A percentile compares a stretch with the other conserved stretches of the same genome.
These are phyloP conservation scores for Neonectria hederae DNA, from an alignment of 2,329 filamentous ascomycete species.

Conservation along the genomic window DNA sequence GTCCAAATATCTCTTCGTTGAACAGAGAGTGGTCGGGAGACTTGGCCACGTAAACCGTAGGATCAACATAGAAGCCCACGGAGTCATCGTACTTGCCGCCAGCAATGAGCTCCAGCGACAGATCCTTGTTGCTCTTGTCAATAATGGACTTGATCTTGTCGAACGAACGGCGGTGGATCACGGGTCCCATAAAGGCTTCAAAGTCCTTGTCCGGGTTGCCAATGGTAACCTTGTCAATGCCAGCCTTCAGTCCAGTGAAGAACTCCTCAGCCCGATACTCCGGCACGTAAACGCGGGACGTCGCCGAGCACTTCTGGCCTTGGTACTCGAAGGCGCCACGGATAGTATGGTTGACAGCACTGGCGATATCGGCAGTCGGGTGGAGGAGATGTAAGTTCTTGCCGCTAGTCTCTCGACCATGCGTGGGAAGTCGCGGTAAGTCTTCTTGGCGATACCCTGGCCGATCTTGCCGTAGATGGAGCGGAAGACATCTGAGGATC, in stretches of 20 bases:
- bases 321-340: slow-evolving; percentile 91
- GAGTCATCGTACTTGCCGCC: slow-evolving; percentile 81
- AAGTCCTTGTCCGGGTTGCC: slow-evolving; percentile 74
- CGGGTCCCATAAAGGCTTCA: slow-evolving; percentile 82
- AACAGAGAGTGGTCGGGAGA: slow-evolving; percentile 79
- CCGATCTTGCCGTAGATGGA: slow-evolving; percentile 88
- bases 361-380: slow-evolving; percentile 77
- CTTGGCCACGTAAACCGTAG: slow-evolving; percentile 80
- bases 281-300: slow-evolving; percentile 82
- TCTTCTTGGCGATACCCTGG: slow-evolving; percentile 79
- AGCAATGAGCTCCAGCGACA: slow-evolving; percentile 74
- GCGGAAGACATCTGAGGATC: slow-evolving; percentile 90
- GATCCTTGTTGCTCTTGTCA: slow-evolving; percentile 79
- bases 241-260: slow-evolving; percentile 69
- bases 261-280: slow-evolving; percentile 78
- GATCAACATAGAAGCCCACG: slow-evolving; percentile 84
- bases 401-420: slow-evolving; percentile 89
- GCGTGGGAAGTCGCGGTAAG: slow-evolving; percentile 84
- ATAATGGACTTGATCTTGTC: slow-evolving; percentile 81
- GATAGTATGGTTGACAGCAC: slow-evolving; percentile 84
- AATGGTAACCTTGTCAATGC: slow-evolving; percentile 74
- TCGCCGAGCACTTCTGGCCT: slow-evolving; percentile 90
- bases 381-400: slow-evolving; percentile 95
- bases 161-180: slow-evolving; percentile 84
- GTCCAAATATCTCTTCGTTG: slow-evolving; percentile 83